Base-by-base conservation (phyloP, 257 asterid species). In the Lycium barbarum region DNA sequence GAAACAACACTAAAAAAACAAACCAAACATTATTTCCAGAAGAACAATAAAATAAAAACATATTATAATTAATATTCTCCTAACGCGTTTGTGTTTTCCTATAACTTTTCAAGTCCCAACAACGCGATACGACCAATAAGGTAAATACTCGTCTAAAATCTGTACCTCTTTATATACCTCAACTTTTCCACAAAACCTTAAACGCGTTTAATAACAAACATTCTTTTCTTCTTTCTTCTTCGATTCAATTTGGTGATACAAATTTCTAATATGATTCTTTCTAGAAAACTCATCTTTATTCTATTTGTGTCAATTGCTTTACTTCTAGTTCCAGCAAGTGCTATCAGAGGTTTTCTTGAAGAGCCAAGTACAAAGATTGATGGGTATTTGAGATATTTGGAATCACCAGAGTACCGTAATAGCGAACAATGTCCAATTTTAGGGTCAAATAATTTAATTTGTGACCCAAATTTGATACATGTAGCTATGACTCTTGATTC, bases 401-500 rank as follows among this genome's bases (percentile, higher is more conserved):
- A 87, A 87, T 88, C 93, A 13, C 93, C 96, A 6, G 78, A 59
- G 8, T 91, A 90, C 76, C 17, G 80, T 2, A 94, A 94, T 49
- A 87, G 84, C 43, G 45, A 81, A 0, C 85, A 86, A 72, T 91
- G 95, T 81, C 35, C 66, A 22, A 80, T 82, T 12, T 35, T 26
- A 36, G 17, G n/a, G 3, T 14, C 85, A 0, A 10, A 76, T 3
- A 2, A 54, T 11, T 87, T 86, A 2, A 33, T 68, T 7, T 88
- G 92, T 85, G 83, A 92, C 84, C 91, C 94, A 54, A 86, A 87
- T 4, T 47, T 86, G 20, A 57, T 92, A 17, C 98, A 92, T 79
- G 83, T 93, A 2, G 91, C 96, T 1, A 91, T 90, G 93, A 90
- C 98, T 2, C 91, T 94, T n/a, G 97, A 93, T 89, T 86, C 84